phyloP scores from a whole-genome alignment of 2,329 filamentous ascomycete genomes.

The Davidsoniella eucalypti region DNA sequence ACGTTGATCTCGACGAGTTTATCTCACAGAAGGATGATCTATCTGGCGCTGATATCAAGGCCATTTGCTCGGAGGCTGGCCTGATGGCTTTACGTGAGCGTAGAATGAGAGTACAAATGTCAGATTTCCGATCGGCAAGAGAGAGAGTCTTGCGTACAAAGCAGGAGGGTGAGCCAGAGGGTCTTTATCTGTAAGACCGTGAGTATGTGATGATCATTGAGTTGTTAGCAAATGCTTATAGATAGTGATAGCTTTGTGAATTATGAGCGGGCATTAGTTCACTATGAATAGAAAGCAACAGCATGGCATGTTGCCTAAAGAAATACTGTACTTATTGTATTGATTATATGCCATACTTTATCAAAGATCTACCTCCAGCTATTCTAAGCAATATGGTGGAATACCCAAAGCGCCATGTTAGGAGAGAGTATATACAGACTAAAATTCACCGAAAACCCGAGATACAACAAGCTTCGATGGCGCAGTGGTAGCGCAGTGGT shows the following conservation, averaged over 20 bases:
- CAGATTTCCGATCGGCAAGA: conserved; percentile 81
- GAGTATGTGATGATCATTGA: too few species aligned
- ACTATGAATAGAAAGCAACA: too few species aligned
- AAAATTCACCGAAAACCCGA: not conserved
- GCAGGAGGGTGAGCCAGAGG: conserved; percentile 95
- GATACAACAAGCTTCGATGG: conserved; percentile 11
- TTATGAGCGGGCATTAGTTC: not conserved
- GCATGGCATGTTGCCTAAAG: too few species aligned
- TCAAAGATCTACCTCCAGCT: too few species aligned
- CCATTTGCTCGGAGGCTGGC: conserved; percentile 94
- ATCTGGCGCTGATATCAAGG: conserved; percentile 94
- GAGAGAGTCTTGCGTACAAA: conserved; percentile 96
- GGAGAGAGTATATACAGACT: too few species aligned
- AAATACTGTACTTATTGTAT: too few species aligned
- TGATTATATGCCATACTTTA: too few species aligned
- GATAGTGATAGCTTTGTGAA: too few species aligned
- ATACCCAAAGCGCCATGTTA: too few species aligned
- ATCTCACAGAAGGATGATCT: conserved; percentile 97
- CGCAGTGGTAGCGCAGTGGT: conserved; percentile 13
- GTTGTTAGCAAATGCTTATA: not conserved
- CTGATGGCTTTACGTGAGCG: conserved; percentile 86
- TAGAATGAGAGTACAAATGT: conserved; percentile 97
- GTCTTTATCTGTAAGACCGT: conserved; percentile 72
- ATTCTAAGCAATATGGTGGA: too few species aligned
- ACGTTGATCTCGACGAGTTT: conserved; percentile 97